Evolutionary conservation across 208 protist species (phyloP).

Genomic region (Leishmania martiniquensis): DNA sequence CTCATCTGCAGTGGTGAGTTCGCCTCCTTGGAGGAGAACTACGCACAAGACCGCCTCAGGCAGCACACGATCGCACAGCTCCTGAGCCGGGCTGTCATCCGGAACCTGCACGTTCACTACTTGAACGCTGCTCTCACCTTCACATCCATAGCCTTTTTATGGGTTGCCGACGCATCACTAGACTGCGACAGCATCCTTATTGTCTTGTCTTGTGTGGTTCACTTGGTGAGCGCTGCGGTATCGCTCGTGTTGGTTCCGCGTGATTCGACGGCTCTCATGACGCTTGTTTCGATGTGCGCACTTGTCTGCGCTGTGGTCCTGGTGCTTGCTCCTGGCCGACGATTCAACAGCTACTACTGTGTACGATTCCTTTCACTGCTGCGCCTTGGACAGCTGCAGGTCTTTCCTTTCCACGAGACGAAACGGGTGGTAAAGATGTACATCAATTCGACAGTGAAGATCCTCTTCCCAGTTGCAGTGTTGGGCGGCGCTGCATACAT

Average conservation of each 20-base stretch:
- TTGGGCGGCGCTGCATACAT: slow-evolving; percentile 49
- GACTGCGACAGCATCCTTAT: slow-evolving; percentile 19
- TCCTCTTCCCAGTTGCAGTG: slow-evolving; percentile 58
- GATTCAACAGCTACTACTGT: slow-evolving; percentile 38
- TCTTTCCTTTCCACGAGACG: slow-evolving; percentile 43
- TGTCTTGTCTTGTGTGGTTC: slow-evolving; percentile 43
- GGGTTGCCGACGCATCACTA: slow-evolving; percentile 45
- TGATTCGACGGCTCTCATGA: slow-evolving; percentile 58
- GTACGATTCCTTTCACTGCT: slow-evolving; percentile 71
- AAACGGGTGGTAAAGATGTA: slow-evolving; percentile 54
- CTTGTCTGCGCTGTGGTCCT: slow-evolving; percentile 43
- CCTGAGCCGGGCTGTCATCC: slow-evolving; percentile 12
- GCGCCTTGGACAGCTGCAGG: slow-evolving; percentile 63
- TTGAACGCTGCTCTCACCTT: slow-evolving; percentile 45
- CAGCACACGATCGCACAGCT: slow-evolving; percentile 1
- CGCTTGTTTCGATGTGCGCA: slow-evolving; percentile 32
- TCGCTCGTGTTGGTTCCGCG: slow-evolving; percentile 52
- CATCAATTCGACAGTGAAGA: slow-evolving; percentile 41
- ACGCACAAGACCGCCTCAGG: slow-evolving; percentile 30
- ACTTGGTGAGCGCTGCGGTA: slow-evolving; percentile 50
- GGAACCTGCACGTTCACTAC: slow-evolving; percentile 44
- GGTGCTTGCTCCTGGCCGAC: slow-evolving; percentile 24
- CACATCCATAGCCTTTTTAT: slow-evolving; percentile 69
- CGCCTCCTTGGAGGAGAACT: slow-evolving; percentile 63
- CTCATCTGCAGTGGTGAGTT: slow-evolving; percentile 70